Evolutionary conservation across 78 protist genomes (phyloP), one percentile per base, ranked within the genome.

Genomic region (Anaeramoeba flamelloides): DNA sequence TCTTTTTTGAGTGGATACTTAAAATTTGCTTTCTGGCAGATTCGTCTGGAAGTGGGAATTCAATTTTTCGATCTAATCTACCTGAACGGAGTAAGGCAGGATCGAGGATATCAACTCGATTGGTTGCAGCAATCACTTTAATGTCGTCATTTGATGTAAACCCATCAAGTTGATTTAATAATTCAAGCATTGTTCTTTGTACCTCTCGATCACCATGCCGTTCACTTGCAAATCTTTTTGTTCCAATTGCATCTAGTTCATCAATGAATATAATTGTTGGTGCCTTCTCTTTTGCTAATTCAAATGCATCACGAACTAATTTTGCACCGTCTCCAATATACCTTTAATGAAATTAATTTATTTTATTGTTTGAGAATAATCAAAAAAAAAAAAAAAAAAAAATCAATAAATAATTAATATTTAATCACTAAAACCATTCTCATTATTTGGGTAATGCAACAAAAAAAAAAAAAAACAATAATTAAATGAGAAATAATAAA

Each of bases 271-370:
- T 94, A 41, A 97, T 95, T 32, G 97, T 87, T 3, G 98, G 98
- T 0, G n/a, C 84, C 88, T 95, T 96, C 80, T 96, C 99, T 81
- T 92, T 92, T 39, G 99, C 99, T 33, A 98, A 90, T 2, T 95
- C 95, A 83, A 98, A 98, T 30, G 98, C 99, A 41, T 98, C 99
- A 4, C 99, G 89, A 31, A 98, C 98, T 1, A 98, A 65, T 86
- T 91, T 92, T 32, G 99, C 99, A 8, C 99, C 99, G 84, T 96
- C 99, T 2, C 99, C 99, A 76, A 98, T 94, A 77, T 92, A 96
- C 99, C 94, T 96, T 89, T 91, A 79, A n/a, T n/a, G n/a, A n/a
- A n/a, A n/a, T n/a, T n/a, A n/a, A n/a, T n/a, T n/a, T n/a, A n/a
- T n/a, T n/a, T n/a, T n/a, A n/a, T n/a, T n/a, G n/a, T n/a, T n/a